These are phyloP conservation scores for Phragmites australis DNA, from an alignment of 176 grass and related monocot genomes.

Conservation along the genomic window DNA sequence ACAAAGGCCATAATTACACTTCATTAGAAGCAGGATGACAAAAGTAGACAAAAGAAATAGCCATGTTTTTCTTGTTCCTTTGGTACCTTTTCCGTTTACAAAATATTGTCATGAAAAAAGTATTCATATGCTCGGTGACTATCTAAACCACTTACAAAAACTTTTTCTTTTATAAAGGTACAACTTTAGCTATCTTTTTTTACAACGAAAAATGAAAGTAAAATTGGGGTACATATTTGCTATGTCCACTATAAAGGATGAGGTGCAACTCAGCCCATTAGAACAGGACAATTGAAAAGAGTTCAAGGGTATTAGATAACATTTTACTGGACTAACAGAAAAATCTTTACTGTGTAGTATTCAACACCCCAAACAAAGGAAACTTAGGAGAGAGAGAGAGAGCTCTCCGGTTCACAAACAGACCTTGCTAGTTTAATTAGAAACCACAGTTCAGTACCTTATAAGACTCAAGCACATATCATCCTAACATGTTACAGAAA, in stretches of 20 bases:
- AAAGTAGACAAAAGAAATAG: slow-evolving; percentile 14
- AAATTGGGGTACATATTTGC: neutral
- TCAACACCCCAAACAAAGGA: neutral
- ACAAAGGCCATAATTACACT: slow-evolving; percentile 21
- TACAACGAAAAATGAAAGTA: neutral
- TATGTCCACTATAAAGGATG: neutral
- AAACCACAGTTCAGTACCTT: neutral
- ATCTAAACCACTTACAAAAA: neutral
- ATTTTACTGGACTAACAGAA: neutral
- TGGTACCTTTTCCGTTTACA: neutral
- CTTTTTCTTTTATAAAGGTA: neutral
- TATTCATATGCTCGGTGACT: neutral
- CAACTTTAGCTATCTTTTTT: neutral
- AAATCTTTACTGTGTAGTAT: neutral
- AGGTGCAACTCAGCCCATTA: slow-evolving; percentile 9
- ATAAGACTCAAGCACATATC: neutral
- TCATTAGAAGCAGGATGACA: slow-evolving; percentile 25
- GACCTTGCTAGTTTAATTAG: neutral
- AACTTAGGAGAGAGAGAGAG: neutral
- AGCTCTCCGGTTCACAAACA: neutral
- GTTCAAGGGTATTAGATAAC: neutral
- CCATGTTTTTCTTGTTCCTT: neutral
- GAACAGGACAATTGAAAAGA: neutral
- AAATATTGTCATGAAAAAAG: slow-evolving; percentile 19
- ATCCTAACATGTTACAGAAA: neutral